Evolutionary conservation across 768 basidiomycete species (phyloP).

Genomic region (Podaxis pistillaris): DNA sequence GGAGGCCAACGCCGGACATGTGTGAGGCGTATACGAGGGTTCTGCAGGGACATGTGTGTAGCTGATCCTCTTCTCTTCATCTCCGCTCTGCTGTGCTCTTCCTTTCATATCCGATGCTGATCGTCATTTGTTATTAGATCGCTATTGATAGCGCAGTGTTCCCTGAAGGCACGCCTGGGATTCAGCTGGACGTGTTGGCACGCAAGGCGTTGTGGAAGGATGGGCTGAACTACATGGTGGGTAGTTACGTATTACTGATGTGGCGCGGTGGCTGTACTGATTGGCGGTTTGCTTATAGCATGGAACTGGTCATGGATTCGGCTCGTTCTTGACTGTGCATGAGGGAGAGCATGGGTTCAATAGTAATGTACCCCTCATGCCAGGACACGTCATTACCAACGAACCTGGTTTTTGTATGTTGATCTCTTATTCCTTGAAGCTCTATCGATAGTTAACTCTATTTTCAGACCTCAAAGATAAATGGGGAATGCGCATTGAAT

Average conservation of each 20-base stretch:
- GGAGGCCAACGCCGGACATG: slow-evolving; percentile 81
- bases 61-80: slow-evolving; percentile 15
- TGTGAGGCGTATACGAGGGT: slow-evolving; percentile 93
- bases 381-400: slow-evolving; percentile 92
- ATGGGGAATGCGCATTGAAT: slow-evolving; percentile 94
- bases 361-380: slow-evolving; percentile 62
- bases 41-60: slow-evolving; percentile 89
- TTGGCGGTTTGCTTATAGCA: slow-evolving; percentile 47
- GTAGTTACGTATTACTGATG: slow-evolving; percentile 23
- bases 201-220: slow-evolving; percentile 86
- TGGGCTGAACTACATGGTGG: slow-evolving; percentile 74
- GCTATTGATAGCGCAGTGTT: slow-evolving; percentile 89
- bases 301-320: slow-evolving; percentile 90
- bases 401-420: slow-evolving; percentile 90
- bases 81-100: slow-evolving; percentile 16
- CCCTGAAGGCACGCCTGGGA: slow-evolving; percentile 85
- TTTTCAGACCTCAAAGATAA: slow-evolving; percentile 64
- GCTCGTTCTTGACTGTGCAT: slow-evolving; percentile 82
- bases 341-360: slow-evolving; percentile 84
- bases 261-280: slow-evolving; percentile 11
- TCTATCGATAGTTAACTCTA: slow-evolving; percentile 11
- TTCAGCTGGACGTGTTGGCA: slow-evolving; percentile 85
- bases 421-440: slow-evolving; percentile 12
- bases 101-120: slow-evolving; percentile 16
- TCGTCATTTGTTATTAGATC: slow-evolving; percentile 51